Percentiles rank a stretch among this genome's conserved stretches.
phyloP scores from a whole-genome alignment of 1,284 basidiomycete species.

The Cryptococcus sp. region DNA sequence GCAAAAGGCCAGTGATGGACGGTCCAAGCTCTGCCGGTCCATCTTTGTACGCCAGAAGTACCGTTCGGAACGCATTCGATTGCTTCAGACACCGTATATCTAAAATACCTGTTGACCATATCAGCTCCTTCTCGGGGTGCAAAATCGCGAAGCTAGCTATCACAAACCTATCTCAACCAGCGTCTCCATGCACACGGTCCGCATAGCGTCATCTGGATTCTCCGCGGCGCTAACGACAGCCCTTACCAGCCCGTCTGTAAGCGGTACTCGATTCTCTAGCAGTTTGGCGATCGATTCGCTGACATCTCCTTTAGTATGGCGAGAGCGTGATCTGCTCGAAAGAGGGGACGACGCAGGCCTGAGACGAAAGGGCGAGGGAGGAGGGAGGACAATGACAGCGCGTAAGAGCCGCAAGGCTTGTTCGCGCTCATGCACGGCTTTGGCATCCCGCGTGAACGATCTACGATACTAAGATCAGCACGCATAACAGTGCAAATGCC shows the following conservation, averaged over 20 bases:
- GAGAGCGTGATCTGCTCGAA: conserved; percentile 9
- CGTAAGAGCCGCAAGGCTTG: conserved; percentile 92
- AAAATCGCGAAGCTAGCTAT: too few relatives aligned
- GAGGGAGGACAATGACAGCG: conserved; percentile 62
- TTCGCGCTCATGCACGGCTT: conserved; percentile 79
- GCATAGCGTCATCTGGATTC: conserved; percentile 86
- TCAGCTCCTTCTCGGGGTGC: too few relatives aligned
- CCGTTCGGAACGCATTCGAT: conserved; percentile 81
- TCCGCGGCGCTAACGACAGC: conserved; percentile 91
- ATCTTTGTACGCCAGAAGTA: conserved; percentile 83
- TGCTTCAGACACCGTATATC: conserved; percentile 80
- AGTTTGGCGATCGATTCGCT: conserved; percentile 13
- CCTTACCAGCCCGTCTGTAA: conserved; percentile 71
- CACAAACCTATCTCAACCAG: conserved; percentile 82
- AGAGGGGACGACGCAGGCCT: conserved; percentile 11
- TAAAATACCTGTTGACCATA: conserved; percentile 63
- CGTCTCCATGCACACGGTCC: conserved; percentile 81
- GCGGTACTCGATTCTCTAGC: conserved; percentile 26
- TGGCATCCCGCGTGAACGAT: conserved; percentile 79
- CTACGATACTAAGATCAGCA: conserved; percentile 52
- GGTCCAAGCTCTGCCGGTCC: conserved; percentile 82
- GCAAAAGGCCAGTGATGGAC: conserved; percentile 78
- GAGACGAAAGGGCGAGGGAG: conserved; percentile 8
- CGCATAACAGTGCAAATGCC: neutral
- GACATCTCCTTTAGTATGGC: neutral